These are phyloP conservation scores for Daldinia grandis DNA, from an alignment of 495 filamentous ascomycete genomes.

Conservation along the genomic window DNA sequence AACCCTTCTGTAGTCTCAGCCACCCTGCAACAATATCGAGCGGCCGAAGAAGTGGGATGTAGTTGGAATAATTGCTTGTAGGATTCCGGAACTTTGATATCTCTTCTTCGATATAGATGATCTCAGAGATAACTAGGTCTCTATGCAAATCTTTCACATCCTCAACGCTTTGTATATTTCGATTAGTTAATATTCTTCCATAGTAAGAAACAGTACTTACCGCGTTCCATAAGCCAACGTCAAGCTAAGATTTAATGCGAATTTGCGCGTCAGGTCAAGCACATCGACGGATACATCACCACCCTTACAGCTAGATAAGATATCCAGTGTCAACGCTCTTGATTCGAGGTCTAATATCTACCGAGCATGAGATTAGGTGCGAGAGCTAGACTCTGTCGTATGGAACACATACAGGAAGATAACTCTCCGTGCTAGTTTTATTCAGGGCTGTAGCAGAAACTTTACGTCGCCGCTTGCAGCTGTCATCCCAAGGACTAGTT, in stretches of 20 bases:
- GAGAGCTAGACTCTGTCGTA: background rate
- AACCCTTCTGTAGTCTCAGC: slow-evolving; percentile 43
- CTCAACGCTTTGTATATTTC: slow-evolving; percentile 49
- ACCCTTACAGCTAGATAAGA: slow-evolving; percentile 65
- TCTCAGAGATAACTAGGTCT: slow-evolving; percentile 67
- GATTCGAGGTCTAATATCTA: slow-evolving; percentile 73
- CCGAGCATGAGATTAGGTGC: background rate
- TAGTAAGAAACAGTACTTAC: slow-evolving; percentile 2
- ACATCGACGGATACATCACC: slow-evolving; percentile 70
- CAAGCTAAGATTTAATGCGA: slow-evolving; percentile 71
- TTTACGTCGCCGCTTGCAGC: slow-evolving; percentile 74
- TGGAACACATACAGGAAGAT: slow-evolving; percentile 61
- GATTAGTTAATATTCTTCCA: background rate
- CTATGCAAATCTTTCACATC: slow-evolving; percentile 60
- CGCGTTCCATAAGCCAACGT: slow-evolving; percentile 73
- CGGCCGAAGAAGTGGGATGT: slow-evolving; percentile 69
- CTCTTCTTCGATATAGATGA: slow-evolving; percentile 69
- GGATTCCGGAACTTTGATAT: slow-evolving; percentile 73
- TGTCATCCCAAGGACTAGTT: slow-evolving; percentile 78
- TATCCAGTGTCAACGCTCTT: slow-evolving; percentile 69
- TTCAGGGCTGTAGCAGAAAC: slow-evolving; percentile 77
- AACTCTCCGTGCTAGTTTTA: slow-evolving; percentile 71
- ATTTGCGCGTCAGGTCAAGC: slow-evolving; percentile 71
- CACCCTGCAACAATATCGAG: slow-evolving; percentile 50
- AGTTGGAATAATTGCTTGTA: slow-evolving; percentile 76